Evolutionary conservation across 352 stramenopile species (phyloP), one percentile per base, ranked within the genome.

Genomic region (Globisporangium paroecandrum): DNA sequence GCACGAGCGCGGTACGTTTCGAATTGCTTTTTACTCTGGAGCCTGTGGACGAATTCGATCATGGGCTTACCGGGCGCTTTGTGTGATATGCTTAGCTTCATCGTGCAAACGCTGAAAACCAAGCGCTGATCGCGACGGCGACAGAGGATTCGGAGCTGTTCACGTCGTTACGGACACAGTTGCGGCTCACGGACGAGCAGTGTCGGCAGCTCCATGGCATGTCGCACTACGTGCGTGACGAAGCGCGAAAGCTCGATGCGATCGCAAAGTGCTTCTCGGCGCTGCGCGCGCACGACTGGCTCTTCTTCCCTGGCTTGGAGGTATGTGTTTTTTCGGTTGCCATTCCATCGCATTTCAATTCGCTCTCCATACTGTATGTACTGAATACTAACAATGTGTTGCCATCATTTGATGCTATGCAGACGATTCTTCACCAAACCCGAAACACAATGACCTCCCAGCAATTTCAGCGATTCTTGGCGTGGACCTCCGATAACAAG

Each of bases 251-350:
- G 62, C 76, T 96, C 7, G 84, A 92, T 29, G 87, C 81, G 2
- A 94, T 96, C 59, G 76, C 77, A n/a, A 96, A 96, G 64, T 96
- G 88, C 54, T 96, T 96, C 59, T 88, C 88, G 9, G 84, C 87
- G 22, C 64, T 96, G 13, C 85, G 81, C 41, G 85, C 84, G 0
- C 88, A 96, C 66, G 87, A 94, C 70, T 96, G 88, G 88, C 78
- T 96, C 25, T 91, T 92, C 62, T 93, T 94, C 43, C 81, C 83
- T 6, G 84, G 88, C 49, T 93, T 87, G 58, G 88, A 96, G 83
- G 85, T 95, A 65, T 25, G 3, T 15, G 36, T 56, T 72, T 49
- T 66, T 24, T 29, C 49, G 13, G 1, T 55, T 49, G 24, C 43
- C 43, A 10, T 20, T 49, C 43, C 18, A 49, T 56, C 32, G 25